Conservation (phyloP, 2,329 filamentous ascomycete genomes). For the Lecanosticta acicola region DNA sequence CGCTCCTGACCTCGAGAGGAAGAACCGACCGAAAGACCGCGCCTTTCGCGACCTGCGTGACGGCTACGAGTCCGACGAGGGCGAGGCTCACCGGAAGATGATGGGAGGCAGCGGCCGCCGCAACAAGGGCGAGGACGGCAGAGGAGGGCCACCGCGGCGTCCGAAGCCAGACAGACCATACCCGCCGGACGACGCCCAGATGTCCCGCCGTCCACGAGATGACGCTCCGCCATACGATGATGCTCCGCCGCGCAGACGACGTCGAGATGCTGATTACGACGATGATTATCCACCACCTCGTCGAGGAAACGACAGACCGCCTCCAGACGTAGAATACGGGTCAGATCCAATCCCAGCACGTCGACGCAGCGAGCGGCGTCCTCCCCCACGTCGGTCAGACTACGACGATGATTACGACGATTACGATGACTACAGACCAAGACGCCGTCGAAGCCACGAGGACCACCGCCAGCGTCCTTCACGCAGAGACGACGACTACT, state of each 20-base stretch:
- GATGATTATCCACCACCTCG: slow-evolving; percentile 25
- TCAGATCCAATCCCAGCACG: slow-evolving; percentile 26
- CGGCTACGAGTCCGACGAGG: slow-evolving; percentile 35
- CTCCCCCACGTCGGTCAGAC: slow-evolving; percentile 19
- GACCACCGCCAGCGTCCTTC: slow-evolving; percentile 18
- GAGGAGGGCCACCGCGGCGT: background rate
- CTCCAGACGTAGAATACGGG: slow-evolving; percentile 25
- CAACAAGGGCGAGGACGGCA: background rate
- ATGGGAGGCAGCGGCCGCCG: slow-evolving; percentile 14
- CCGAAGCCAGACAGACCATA: slow-evolving; percentile 11
- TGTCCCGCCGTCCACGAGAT: slow-evolving; percentile 13
- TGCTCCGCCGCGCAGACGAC: slow-evolving; percentile 13
- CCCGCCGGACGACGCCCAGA: slow-evolving; percentile 14
- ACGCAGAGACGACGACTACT: slow-evolving; percentile 21
- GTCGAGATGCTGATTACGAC: slow-evolving; percentile 19
- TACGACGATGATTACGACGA: slow-evolving; percentile 24
- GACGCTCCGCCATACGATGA: slow-evolving; percentile 14
- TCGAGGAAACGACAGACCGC: slow-evolving; percentile 18
- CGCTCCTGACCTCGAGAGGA: slow-evolving; percentile 32
- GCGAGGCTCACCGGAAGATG: slow-evolving; percentile 27
- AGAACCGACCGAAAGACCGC: slow-evolving; percentile 26
- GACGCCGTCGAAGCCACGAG: slow-evolving; percentile 18
- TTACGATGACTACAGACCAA: slow-evolving; percentile 16
- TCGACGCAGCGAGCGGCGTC: slow-evolving; percentile 21
- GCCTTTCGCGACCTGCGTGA: slow-evolving; percentile 33